Evolutionary conservation across 2,329 filamentous ascomycete species (phyloP).

Genomic region (Ascochyta koolunga): DNA sequence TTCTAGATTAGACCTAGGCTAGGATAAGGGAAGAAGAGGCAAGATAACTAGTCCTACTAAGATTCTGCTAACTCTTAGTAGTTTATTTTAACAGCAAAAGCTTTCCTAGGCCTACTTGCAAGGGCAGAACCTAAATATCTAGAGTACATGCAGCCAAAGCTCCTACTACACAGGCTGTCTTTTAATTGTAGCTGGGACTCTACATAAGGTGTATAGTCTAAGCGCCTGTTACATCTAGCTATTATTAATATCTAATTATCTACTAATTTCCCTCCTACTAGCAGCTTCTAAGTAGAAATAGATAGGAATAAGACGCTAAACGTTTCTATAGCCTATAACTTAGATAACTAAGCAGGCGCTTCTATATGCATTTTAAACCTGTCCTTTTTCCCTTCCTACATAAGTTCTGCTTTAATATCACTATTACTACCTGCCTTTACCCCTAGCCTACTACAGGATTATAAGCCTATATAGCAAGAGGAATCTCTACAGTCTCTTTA

Average conservation of each 20-base stretch:
- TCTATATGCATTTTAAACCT: not conserved
- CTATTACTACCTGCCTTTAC: not conserved
- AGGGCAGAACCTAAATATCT: not conserved
- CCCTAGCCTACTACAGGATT: not conserved
- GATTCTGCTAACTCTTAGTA: conserved; percentile 10
- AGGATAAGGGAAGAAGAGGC: conserved; percentile 13
- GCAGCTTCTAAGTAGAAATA: too few species aligned
- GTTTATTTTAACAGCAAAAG: conserved; percentile 11
- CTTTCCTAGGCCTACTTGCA: conserved; percentile 8
- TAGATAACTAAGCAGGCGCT: too few species aligned
- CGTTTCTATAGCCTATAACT: too few species aligned
- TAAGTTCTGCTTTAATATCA: not conserved
- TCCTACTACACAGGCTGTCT: conserved; percentile 11
- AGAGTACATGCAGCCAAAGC: not conserved
- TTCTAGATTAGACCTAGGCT: conserved; percentile 3
- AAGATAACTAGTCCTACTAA: conserved; percentile 4
- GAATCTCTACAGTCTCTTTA: not conserved
- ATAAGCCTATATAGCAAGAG: not conserved
- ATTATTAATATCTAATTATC: not conserved
- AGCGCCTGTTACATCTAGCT: not conserved
- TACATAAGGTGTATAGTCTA: not conserved
- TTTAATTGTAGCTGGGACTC: not conserved
- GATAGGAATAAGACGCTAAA: too few species aligned
- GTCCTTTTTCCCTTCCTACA: not conserved
- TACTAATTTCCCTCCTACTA: not conserved